Conservation (phyloP, 2,329 filamentous ascomycete species). For the Aspergillus nomiae region DNA sequence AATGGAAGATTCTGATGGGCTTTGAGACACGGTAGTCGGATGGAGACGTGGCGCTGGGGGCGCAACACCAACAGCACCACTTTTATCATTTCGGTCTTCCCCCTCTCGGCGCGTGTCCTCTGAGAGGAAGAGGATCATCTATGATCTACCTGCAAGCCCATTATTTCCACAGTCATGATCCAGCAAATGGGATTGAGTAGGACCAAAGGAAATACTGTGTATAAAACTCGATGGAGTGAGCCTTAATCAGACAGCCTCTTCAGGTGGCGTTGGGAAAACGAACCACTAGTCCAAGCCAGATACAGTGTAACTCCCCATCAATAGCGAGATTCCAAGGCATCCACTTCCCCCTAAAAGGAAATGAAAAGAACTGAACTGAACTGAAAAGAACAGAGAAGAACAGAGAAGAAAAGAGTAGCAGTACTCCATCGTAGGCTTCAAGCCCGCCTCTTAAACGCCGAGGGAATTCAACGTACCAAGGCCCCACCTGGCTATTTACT, state of each 20-base stretch:
- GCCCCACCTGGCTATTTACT: neutral
- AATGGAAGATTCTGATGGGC: neutral
- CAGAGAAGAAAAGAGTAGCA: neutral
- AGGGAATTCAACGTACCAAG: neutral
- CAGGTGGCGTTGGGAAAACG: neutral
- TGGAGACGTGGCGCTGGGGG: slow-evolving; percentile 7
- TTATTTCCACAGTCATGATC: neutral
- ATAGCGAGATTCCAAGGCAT: neutral
- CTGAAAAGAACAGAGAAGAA: neutral
- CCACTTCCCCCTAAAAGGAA: neutral
- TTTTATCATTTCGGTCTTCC: neutral
- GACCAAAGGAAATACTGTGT: neutral
- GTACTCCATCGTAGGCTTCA: slow-evolving; percentile 1
- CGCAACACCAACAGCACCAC: slow-evolving; percentile 3
- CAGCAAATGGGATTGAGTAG: neutral
- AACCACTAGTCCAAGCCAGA: neutral
- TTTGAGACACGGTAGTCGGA: neutral
- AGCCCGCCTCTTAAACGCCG: neutral
- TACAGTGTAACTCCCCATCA: too few relatives aligned
- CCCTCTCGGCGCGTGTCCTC: neutral
- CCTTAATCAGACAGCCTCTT: neutral
- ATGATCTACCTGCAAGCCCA: neutral
- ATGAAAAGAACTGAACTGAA: too few relatives aligned
- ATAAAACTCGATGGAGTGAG: neutral
- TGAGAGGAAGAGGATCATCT: neutral